phyloP scores from a whole-genome alignment of 371 early-diverging fungal species.

The Lichtheimia corymbifera region DNA sequence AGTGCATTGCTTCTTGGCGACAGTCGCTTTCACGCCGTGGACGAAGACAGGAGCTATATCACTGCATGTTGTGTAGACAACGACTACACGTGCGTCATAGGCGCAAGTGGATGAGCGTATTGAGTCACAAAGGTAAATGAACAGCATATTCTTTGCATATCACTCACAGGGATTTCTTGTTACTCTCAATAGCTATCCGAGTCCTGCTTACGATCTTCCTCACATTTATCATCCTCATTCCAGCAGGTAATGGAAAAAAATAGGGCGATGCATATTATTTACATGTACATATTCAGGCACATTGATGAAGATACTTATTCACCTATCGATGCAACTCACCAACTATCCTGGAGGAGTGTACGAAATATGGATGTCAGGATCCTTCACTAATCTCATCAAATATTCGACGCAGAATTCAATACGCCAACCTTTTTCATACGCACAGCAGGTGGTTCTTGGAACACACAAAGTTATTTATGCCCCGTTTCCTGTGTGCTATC shows the following conservation, averaged over 20 bases:
- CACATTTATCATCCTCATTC: constrained; percentile 31
- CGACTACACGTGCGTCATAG: constrained; percentile 28
- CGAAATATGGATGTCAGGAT: constrained; percentile 18
- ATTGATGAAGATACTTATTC: constrained; percentile 55
- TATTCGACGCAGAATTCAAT: constrained; percentile 13
- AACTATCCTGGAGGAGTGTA: constrained; percentile 23
- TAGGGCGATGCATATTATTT: too few relatives aligned
- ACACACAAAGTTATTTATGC: constrained; percentile 27
- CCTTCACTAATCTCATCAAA: constrained; percentile 8
- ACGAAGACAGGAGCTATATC: constrained; percentile 32
- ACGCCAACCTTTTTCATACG: constrained; percentile 3
- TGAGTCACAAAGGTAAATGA: constrained; percentile 35
- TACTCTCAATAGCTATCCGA: constrained; percentile 22
- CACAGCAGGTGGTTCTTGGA: background rate
- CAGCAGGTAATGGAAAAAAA: constrained; percentile 16
- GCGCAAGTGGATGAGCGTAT: constrained; percentile 21
- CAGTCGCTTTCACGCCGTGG: constrained; percentile 28
- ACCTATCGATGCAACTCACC: constrained; percentile 40
- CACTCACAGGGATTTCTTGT: background rate
- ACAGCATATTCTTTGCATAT: background rate
- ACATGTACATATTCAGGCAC: constrained; percentile 21
- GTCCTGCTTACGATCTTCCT: constrained; percentile 34
- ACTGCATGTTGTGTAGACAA: constrained; percentile 42
- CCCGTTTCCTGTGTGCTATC: constrained; percentile 43
- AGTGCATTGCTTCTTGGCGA: constrained; percentile 59